Percentiles rank a stretch among this genome's conserved stretches.
phyloP scores from a whole-genome alignment of 495 filamentous ascomycete genomes.

The Staphylotrichum tortipilum region DNA sequence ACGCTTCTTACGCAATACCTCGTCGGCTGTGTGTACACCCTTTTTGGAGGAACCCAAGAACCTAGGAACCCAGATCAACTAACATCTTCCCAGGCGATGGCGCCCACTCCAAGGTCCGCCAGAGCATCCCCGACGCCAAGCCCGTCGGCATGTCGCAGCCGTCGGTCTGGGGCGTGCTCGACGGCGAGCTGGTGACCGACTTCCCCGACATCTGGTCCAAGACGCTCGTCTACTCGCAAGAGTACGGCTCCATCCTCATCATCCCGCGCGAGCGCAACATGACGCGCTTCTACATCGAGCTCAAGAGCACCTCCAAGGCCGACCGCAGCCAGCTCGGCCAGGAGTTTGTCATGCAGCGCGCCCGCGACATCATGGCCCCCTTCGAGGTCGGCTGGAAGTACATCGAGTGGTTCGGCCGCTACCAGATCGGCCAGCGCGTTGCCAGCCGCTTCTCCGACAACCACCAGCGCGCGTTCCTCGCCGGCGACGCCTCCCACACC shows the following conservation, averaged over 20 bases:
- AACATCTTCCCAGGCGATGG: conserved; percentile 34
- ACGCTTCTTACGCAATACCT: conserved; percentile 41
- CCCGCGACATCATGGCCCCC: conserved; percentile 54
- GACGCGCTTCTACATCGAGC: conserved; percentile 60
- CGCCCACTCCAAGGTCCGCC: conserved; percentile 46
- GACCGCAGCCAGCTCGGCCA: conserved; percentile 41
- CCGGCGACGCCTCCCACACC: conserved; percentile 67
- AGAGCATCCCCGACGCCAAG: conserved; percentile 46
- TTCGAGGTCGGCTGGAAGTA: conserved; percentile 53
- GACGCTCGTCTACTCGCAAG: conserved; percentile 50
- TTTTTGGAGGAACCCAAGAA: too few species aligned
- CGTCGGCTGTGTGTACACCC: conserved; percentile 42
- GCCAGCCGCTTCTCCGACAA: conserved; percentile 49
- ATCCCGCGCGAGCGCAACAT: conserved; percentile 61
- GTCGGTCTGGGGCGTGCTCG: conserved; percentile 62
- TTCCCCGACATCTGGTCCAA: conserved; percentile 69
- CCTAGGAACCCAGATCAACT: too few species aligned
- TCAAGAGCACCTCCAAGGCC: conserved; percentile 45
- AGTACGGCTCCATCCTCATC: conserved; percentile 55
- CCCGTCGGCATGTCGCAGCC: conserved; percentile 52
- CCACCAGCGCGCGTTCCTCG: conserved; percentile 53
- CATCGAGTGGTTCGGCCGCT: conserved; percentile 53
- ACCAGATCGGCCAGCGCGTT: conserved; percentile 59
- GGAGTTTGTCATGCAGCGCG: conserved; percentile 58
- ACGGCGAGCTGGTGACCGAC: conserved; percentile 56